Base-by-base conservation (phyloP, 768 basidiomycete genomes). In the Lentinula detonsa region DNA sequence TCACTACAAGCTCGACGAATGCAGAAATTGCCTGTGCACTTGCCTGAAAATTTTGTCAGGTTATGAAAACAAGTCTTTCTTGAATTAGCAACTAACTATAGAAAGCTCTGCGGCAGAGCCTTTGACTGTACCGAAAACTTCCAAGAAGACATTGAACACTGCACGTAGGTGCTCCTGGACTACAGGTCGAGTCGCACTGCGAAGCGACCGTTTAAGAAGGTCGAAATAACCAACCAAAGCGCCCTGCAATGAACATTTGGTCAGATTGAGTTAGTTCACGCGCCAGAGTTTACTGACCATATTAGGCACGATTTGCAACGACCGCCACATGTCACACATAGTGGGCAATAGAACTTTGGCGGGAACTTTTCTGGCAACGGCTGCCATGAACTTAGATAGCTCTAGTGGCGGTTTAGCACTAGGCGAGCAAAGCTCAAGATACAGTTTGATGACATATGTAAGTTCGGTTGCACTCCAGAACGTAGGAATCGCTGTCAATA, bases 1-100 rank as follows among this genome's bases (percentile, higher is more conserved):
- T 98, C 58, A 93, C 85, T 10, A 95, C 91, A 8, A 98, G 76
- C 71, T 96, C 92, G 10, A 88, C 80, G 81, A 97, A 98, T 0
- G 95, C 88, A 1, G 81, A 70, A 60, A 91, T 84, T 9, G 84
- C 75, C 46, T 72, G 70, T 6, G 70, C 65, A 70, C 86, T 82
- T n/a, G 80, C 76, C 87, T 90, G 60, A 1, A 23, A 28, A 15
- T 55, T 60, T 28, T 53, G 42, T 43, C 56, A 48, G 48, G 63
- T 56, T 64, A 66, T 13, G 69, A 5, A 11, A 28, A 10, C 39
- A n/a, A n/a, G 1, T 21, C 10, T 7, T 13, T n/a, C 8, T 39
- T 13, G 39, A 40, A n/a, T 9, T 43, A 4, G 46, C 46, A 9
- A 56, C 16, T 56, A 5, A 56, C 55, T n/a, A 5, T 21, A 4